These are phyloP conservation scores for Henckelia pumila DNA, from an alignment of 257 asterid genomes.

Conservation along the genomic window DNA sequence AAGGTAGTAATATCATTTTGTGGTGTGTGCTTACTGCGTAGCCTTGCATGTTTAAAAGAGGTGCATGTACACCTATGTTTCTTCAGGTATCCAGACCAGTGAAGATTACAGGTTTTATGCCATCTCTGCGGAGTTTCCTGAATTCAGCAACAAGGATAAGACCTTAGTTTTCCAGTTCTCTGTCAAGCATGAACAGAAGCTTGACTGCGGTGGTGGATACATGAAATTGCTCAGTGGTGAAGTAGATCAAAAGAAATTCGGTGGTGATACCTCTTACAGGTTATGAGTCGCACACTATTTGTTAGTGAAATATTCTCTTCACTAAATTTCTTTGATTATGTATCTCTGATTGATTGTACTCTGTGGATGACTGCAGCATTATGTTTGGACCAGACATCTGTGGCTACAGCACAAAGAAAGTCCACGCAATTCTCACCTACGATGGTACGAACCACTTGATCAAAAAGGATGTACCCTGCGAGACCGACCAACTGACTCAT, in stretches of 20 bases:
- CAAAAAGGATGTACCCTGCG: conserved; percentile 94
- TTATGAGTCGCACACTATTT: conserved; percentile 20
- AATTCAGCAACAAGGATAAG: conserved; percentile 88
- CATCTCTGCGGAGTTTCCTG: conserved; percentile 92
- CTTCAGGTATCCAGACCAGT: conserved; percentile 86
- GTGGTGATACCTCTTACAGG: conserved; percentile 98
- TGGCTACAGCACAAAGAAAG: conserved; percentile 80
- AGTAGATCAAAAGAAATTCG: conserved; percentile 82
- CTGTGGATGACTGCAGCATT: conserved; percentile 53
- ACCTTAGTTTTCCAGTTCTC: conserved; percentile 87
- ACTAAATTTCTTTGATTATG: conserved; percentile 1
- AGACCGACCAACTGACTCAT: conserved; percentile 92
- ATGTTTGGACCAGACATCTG: conserved; percentile 99
- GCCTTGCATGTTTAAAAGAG: not conserved
- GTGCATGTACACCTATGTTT: not conserved
- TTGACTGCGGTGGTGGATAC: conserved; percentile 99
- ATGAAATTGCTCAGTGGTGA: conserved; percentile 93
- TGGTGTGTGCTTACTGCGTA: not conserved
- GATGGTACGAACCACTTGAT: conserved; percentile 70
- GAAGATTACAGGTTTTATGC: conserved; percentile 92
- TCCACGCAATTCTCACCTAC: conserved; percentile 79
- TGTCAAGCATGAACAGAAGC: conserved; percentile 98
- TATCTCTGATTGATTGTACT: conserved; percentile 24
- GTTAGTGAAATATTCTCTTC: not conserved
- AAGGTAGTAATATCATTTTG: conserved; percentile 39